Conservation (phyloP, 345 rosid species). For the Euclidium syriacum region DNA sequence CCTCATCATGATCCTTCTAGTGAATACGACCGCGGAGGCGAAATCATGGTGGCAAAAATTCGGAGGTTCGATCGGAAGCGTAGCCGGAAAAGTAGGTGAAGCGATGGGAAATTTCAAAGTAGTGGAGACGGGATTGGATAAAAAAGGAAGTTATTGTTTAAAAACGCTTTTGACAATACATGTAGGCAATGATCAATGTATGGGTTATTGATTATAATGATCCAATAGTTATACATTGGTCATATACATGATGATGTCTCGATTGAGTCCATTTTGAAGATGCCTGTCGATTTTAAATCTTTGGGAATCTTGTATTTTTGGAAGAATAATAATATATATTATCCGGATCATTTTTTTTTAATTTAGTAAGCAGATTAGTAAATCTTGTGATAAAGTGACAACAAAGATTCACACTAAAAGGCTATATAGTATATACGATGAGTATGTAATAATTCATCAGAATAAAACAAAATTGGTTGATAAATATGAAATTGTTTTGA, state of each 20-base stretch:
- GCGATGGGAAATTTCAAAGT: not conserved
- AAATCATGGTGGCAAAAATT: constrained; percentile 8
- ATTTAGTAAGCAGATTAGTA: no score
- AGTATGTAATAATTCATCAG: no score
- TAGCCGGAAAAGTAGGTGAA: not conserved
- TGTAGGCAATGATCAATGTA: not conserved
- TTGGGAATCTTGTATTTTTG: no score
- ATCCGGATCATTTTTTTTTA: no score
- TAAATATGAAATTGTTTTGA: no score
- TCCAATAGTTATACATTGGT: constrained; percentile 12
- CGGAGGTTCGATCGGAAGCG: not conserved
- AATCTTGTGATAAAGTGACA: no score
- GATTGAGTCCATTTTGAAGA: not conserved
- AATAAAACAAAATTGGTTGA: no score
- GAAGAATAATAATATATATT: no score
- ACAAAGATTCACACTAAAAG: no score
- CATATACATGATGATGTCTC: not conserved
- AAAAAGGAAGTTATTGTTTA: not conserved
- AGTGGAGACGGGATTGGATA: constrained; percentile 1
- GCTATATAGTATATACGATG: no score
- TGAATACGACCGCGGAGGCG: not conserved
- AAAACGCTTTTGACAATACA: not conserved
- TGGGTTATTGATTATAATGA: constrained; percentile 4
- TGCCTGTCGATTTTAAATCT: not conserved
- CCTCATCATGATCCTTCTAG: not conserved